These are phyloP conservation scores for Ocimum tenuiflorum DNA, from an alignment of 257 asterid genomes.

Conservation along the genomic window DNA sequence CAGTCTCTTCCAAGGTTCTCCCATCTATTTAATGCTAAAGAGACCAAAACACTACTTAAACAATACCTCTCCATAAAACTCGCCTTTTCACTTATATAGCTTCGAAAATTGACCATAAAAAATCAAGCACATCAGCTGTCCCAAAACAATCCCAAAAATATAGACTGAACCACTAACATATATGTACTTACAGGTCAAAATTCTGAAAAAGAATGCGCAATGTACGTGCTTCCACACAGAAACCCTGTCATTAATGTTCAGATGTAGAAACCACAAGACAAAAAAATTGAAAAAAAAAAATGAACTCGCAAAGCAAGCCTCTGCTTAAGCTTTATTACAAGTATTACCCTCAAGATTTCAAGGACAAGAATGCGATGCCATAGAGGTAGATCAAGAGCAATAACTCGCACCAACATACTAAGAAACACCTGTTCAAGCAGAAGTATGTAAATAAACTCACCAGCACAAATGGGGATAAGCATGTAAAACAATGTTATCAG, in stretches of 20 bases:
- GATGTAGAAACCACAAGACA: conserved; percentile 7
- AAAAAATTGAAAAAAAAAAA: neutral
- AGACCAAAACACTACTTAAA: no score
- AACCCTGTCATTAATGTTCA: conserved; percentile 48
- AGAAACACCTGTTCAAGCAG: conserved; percentile 70
- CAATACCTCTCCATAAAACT: no score
- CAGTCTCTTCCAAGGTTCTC: no score
- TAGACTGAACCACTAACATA: conserved; percentile 9
- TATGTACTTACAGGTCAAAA: conserved; percentile 84
- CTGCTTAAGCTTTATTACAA: conserved; percentile 3
- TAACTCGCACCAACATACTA: conserved; percentile 84
- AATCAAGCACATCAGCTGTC: neutral
- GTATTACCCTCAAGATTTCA: conserved; percentile 85
- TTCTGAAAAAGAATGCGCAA: conserved; percentile 80
- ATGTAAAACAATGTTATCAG: neutral
- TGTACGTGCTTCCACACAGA: conserved; percentile 98
- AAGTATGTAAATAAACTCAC: conserved; percentile 9
- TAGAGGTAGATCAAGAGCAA: conserved; percentile 84
- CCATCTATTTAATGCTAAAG: no score
- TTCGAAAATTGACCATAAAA: no score
- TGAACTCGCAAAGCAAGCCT: neutral
- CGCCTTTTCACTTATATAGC: no score
- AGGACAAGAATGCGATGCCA: conserved; percentile 99
- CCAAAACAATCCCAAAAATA: conserved; percentile 1
- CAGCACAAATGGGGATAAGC: conserved; percentile 9